Evolutionary conservation across 805 yeast genomes (phyloP), one percentile per base, ranked within the genome.

Genomic region (Wickerhamiella galacta): DNA sequence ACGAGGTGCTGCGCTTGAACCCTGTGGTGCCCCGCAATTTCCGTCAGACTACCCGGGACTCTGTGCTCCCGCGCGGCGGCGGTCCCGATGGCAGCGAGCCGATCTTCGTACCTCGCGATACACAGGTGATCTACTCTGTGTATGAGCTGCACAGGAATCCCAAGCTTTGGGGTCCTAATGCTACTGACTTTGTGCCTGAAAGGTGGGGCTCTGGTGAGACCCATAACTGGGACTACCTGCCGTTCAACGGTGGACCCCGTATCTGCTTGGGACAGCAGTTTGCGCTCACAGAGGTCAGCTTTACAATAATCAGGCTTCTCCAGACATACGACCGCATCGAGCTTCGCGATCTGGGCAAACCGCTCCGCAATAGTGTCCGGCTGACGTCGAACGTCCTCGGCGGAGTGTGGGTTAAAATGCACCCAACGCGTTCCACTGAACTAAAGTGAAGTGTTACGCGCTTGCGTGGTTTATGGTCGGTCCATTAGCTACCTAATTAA

Each of bases 231-330:
- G 57, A 58, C 14, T 61, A 55, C 39, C 44, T 60, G 23, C 66
- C 66, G 23, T 61, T 61, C 46, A 60, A 60, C 39, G 68, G 67
- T 25, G 68, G 68, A 11, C 66, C 67, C 25, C 46, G 68, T 37
- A 59, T 61, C 32, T 63, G 67, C 41, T 47, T 61, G 34, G 68
- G 66, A 15, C 68, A 63, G 45, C 67, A 63, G 40, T 61, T 61
- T 51, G 68, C 67, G 7, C 54, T 61, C 23, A 60, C 66, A 18
- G 66, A 62, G 42, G 60, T 63, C 6, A 48, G 59, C 10, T 62
- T 60, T 39, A 50, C 58, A 4, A 40, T 61, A 29, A 56, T 53
- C 5, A 53, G 67, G 35, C 45, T 62, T 32, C 34, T 48, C 19
- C 60, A 55, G 37, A 40, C 39, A 32, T 54, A 50, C 37, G 26